A percentile compares a stretch with the other conserved stretches of the same genome.
These are phyloP conservation scores for Pontederia paniculata DNA, from an alignment of 176 grass and related monocot species.

Conservation along the genomic window DNA sequence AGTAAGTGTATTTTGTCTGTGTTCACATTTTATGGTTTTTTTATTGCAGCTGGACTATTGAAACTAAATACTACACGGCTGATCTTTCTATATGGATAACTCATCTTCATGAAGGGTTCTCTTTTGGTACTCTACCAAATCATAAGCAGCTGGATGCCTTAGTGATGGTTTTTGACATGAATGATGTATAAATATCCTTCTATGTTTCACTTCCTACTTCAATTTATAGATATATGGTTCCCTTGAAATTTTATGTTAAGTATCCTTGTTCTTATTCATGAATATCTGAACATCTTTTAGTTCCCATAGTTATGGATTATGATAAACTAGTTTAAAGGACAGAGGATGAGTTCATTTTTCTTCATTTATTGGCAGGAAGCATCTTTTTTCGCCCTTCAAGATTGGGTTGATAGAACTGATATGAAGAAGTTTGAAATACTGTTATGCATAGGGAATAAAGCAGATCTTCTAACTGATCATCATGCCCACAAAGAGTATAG, in stretches of 20 bases:
- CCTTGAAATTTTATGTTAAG: too few relatives aligned
- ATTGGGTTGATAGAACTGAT: conserved; percentile 63
- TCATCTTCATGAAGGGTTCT: conserved; percentile 67
- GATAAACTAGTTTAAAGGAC: background rate
- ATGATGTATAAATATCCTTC: conserved; percentile 32
- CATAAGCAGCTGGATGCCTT: conserved; percentile 48
- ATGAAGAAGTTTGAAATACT: conserved; percentile 78
- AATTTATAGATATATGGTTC: background rate
- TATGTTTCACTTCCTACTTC: conserved; percentile 12
- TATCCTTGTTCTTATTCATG: too few relatives aligned
- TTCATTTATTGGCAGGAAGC: conserved; percentile 52
- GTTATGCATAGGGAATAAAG: conserved; percentile 92
- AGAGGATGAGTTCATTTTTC: background rate
- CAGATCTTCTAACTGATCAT: conserved; percentile 75
- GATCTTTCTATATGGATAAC: conserved; percentile 74
- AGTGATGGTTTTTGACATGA: conserved; percentile 91
- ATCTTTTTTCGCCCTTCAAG: conserved; percentile 49
- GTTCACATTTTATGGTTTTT: conserved; percentile 2
- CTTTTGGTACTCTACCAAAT: conserved; percentile 41
- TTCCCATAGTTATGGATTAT: background rate
- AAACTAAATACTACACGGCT: conserved; percentile 88
- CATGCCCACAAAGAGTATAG: conserved; percentile 62
- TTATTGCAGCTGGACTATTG: conserved; percentile 68
- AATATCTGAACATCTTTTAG: background rate
- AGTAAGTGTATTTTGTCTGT: background rate